Evolutionary conservation across 768 basidiomycete genomes (phyloP).

Genomic region (Dictyophora rubrovolvata): DNA sequence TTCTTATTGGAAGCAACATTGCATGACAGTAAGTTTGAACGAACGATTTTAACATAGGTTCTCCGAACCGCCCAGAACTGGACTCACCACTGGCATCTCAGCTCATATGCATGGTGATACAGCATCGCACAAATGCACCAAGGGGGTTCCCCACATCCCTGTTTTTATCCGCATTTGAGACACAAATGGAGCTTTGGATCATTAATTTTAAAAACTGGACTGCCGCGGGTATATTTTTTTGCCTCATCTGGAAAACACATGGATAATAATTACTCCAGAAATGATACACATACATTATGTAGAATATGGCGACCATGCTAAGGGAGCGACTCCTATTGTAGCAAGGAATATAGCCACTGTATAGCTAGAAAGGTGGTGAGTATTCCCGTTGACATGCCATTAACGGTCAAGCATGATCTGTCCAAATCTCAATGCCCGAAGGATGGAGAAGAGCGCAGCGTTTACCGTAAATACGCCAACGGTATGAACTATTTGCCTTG

Average conservation of each 20-base stretch:
- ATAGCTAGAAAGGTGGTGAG: background rate
- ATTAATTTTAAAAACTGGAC: too few species aligned
- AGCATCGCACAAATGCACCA: too few species aligned
- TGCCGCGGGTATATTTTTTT: constrained; percentile 1
- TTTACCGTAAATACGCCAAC: background rate
- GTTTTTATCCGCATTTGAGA: too few species aligned
- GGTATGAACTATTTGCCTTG: constrained; percentile 10
- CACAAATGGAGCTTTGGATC: too few species aligned
- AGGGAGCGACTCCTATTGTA: background rate
- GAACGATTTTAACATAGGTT: too few species aligned
- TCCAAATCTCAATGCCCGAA: background rate
- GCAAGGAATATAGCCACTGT: background rate
- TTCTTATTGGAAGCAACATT: too few species aligned
- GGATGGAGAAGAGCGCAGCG: background rate
- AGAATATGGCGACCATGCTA: constrained; percentile 1
- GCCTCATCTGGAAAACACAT: background rate
- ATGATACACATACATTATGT: background rate
- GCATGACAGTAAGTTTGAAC: too few species aligned
- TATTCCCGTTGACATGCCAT: too few species aligned
- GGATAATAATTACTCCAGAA: background rate
- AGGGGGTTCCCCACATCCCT: too few species aligned
- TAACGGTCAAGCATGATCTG: background rate
- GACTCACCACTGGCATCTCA: too few species aligned
- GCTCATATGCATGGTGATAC: too few species aligned
- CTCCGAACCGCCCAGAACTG: too few species aligned